A percentile compares a stretch with the other conserved stretches of the same genome.
Evolutionary conservation across 1,284 basidiomycete species (phyloP).

Genomic region (Ustilago shanxiensis): DNA sequence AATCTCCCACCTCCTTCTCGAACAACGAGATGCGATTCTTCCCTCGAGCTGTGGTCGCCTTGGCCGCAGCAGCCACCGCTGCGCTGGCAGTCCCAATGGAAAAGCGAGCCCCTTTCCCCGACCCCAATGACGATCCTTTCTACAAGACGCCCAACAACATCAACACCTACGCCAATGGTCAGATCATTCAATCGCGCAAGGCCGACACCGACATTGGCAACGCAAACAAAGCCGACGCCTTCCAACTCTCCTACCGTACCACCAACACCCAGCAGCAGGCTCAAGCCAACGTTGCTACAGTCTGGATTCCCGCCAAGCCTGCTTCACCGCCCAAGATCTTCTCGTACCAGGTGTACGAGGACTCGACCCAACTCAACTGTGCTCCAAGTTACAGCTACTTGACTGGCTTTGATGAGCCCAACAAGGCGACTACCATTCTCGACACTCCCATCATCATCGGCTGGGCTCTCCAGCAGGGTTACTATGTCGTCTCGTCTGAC

Average conservation of each 20-base stretch:
- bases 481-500: slow-evolving; percentile 63
- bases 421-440: slow-evolving; percentile 28
- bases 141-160: slow-evolving; percentile 44
- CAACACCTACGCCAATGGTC: slow-evolving; percentile 38
- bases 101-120: slow-evolving; percentile 13
- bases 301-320: slow-evolving; percentile 54
- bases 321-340: slow-evolving; percentile 54
- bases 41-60: slow-evolving; percentile 11
- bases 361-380: slow-evolving; percentile 51
- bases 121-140: slow-evolving; percentile 57
- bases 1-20: not conserved
- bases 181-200: slow-evolving; percentile 46
- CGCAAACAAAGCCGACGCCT: slow-evolving; percentile 36
- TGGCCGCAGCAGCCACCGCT: slow-evolving; percentile 22
- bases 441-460: slow-evolving; percentile 45
- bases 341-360: slow-evolving; percentile 51
- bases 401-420: slow-evolving; percentile 25
- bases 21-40: slow-evolving; percentile 25
- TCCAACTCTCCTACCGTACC: slow-evolving; percentile 59
- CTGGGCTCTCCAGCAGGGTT: slow-evolving; percentile 59
- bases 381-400: slow-evolving; percentile 50
- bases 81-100: slow-evolving; percentile 27
- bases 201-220: slow-evolving; percentile 37
- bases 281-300: slow-evolving; percentile 46
- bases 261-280: slow-evolving; percentile 34